Evolutionary conservation across 2,329 filamentous ascomycete species (phyloP), one percentile per base, ranked within the genome.

Genomic region (Fusarium coffeatum): DNA sequence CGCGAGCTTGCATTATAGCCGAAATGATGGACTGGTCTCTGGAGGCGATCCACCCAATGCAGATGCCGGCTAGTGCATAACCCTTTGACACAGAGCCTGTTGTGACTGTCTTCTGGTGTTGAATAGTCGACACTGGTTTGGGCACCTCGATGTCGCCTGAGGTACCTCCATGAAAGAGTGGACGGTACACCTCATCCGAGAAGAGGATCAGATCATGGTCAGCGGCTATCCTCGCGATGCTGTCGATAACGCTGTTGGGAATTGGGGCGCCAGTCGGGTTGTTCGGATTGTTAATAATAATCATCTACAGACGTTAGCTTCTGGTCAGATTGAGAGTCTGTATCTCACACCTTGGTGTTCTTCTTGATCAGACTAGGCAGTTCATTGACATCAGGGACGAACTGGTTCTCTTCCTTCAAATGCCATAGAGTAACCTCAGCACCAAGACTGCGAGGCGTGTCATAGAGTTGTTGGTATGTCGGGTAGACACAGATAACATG

Each of bases 401-500:
- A 96, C 13, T 86, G 84, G 50, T 92, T 86, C 18, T 88, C 83
- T 30, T 87, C 84, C 47, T 85, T 86, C 8, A 93, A 84, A 75
- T 87, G 89, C 94, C 93, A 97, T 9, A 95, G 78, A 34, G 89
- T 89, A 12, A 97, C 91, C 59, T 93, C 88, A 1, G 92, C 93
- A 0, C 93, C 93, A 2, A 97, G 80, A 37, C 89, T 91, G 68
- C 85, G 84, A 0, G 94, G 93, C 0, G 96, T 87, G 9, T 89
- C 84, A 75, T 95, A 96, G 1, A 97, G 85, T 74, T 96, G 93
- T 77, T 96, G 92, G 74, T 96, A 97, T 0, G 93, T 94, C 12
- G 94, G 94, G 76, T 94, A 93, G 59, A 96, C 92, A 75, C 92
- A 96, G 59, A 97, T 87, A 48, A 95, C 91, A 83, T 97, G 93